A percentile compares a stretch with the other conserved stretches of the same genome.
These are phyloP conservation scores for Porogramme epimiltina DNA, from an alignment of 1,284 basidiomycete species.

Conservation along the genomic window DNA sequence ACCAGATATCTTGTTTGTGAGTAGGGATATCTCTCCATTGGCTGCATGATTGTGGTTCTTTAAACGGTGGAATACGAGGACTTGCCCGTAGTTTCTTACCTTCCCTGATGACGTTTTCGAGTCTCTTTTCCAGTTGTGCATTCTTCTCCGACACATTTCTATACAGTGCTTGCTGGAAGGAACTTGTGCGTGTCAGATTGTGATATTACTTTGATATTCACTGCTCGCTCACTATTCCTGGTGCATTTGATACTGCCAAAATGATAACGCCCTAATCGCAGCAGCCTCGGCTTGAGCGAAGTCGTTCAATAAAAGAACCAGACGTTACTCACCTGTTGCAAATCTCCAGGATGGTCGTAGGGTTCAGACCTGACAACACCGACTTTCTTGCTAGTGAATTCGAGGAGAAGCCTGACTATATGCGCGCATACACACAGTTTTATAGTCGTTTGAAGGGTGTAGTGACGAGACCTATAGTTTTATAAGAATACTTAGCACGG, in stretches of 20 bases:
- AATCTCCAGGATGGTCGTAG: slow-evolving; percentile 75
- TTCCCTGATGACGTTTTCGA: slow-evolving; percentile 80
- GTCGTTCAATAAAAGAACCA: background rate
- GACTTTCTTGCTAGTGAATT: slow-evolving; percentile 49
- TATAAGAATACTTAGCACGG: no score
- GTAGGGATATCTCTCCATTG: slow-evolving; percentile 72
- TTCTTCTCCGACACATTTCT: slow-evolving; percentile 80
- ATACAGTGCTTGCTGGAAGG: slow-evolving; percentile 79
- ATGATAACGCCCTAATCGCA: slow-evolving; percentile 65
- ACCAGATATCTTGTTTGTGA: slow-evolving; percentile 70
- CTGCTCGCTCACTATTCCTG: slow-evolving; percentile 68
- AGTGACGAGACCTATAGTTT: slow-evolving; percentile 79
- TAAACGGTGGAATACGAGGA: background rate
- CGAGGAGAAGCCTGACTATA: slow-evolving; percentile 11
- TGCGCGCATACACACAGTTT: slow-evolving; percentile 55
- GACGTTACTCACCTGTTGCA: slow-evolving; percentile 60
- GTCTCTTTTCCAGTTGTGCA: slow-evolving; percentile 76
- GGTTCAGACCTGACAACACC: slow-evolving; percentile 78
- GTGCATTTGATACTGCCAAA: slow-evolving; percentile 87
- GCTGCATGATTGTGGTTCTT: slow-evolving; percentile 42
- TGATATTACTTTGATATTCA: background rate
- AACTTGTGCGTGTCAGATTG: slow-evolving; percentile 41
- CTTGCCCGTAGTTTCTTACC: slow-evolving; percentile 40
- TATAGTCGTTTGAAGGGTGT: slow-evolving; percentile 84
- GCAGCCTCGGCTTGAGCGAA: background rate